These are phyloP conservation scores for Candida awuae DNA, from an alignment of 805 yeast species.

Conservation along the genomic window DNA sequence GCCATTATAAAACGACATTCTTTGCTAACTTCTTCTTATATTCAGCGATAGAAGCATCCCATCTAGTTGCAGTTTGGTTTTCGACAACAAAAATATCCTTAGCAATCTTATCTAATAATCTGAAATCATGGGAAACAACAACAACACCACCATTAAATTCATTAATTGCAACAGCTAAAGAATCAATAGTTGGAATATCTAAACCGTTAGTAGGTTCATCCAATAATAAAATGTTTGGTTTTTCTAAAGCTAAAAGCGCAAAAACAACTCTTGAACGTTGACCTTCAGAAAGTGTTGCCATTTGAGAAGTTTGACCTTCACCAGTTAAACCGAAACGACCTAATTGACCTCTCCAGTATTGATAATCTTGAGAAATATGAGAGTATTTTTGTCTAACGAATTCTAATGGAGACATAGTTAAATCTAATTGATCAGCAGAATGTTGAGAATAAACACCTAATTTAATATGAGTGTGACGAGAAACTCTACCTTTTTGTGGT, in stretches of 20 bases:
- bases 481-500: slow-evolving; percentile 91
- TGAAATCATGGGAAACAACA: slow-evolving; percentile 98
- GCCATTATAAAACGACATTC: slow-evolving; percentile 67
- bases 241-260: slow-evolving; percentile 89
- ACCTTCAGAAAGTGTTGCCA: slow-evolving; percentile 98
- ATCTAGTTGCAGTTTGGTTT: slow-evolving; percentile 88
- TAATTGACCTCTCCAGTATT: slow-evolving; percentile 95
- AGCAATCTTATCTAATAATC: slow-evolving; percentile 93
- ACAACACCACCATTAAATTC: slow-evolving; percentile 96
- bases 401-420: slow-evolving; percentile 91
- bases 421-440: slow-evolving; percentile 95
- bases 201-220: slow-evolving; percentile 99
- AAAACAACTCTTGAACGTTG: slow-evolving; percentile 99
- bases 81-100: slow-evolving; percentile 96
- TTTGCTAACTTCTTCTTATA: slow-evolving; percentile 93
- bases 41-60: slow-evolving; percentile 87
- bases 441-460: slow-evolving; percentile 99
- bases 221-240: slow-evolving; percentile 87
- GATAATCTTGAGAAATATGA: slow-evolving; percentile 90
- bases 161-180: slow-evolving; percentile 92
- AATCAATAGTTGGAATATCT: slow-evolving; percentile 97
- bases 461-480: slow-evolving; percentile 95
- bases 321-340: slow-evolving; percentile 99
- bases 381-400: slow-evolving; percentile 94
- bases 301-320: slow-evolving; percentile 96